Percentiles rank a stretch among this genome's conserved stretches.
phyloP scores from a whole-genome alignment of 2,329 filamentous ascomycete species.

The Sphaerostilbella broomeana region DNA sequence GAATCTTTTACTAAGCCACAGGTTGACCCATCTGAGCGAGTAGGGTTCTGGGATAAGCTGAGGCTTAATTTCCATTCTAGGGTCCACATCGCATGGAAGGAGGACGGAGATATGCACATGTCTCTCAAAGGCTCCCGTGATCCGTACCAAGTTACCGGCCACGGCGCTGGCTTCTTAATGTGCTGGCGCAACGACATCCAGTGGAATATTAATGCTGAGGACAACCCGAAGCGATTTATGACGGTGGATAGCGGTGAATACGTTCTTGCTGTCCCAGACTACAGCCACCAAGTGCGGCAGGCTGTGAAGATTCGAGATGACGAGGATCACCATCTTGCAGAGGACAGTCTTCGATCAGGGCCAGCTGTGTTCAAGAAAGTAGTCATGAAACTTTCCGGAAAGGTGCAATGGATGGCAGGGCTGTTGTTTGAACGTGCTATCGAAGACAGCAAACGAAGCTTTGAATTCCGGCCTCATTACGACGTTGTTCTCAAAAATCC shows the following conservation, averaged over 20 bases:
- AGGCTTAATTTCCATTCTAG: constrained; percentile 89
- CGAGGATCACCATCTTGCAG: constrained; percentile 53
- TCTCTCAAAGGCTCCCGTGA: constrained; percentile 87
- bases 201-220: constrained; percentile 75
- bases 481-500: constrained; percentile 81
- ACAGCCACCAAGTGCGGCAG: constrained; percentile 77
- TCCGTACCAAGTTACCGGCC: constrained; percentile 86
- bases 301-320: constrained; percentile 45
- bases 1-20: constrained; percentile 97
- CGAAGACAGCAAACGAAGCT: constrained; percentile 64
- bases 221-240: constrained; percentile 91
- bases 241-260: constrained; percentile 93
- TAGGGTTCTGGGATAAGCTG: constrained; percentile 99
- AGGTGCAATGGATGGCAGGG: constrained; percentile 86
- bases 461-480: constrained; percentile 89
- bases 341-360: constrained; percentile 61
- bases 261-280: constrained; percentile 89
- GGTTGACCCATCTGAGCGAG: constrained; percentile 83
- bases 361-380: constrained; percentile 98
- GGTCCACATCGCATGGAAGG: constrained; percentile 84
- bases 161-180: constrained; percentile 94
- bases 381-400: constrained; percentile 95
- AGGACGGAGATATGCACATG: constrained; percentile 90
- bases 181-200: constrained; percentile 94
- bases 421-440: constrained; percentile 87